Conservation (phyloP, 2,329 filamentous ascomycete species). For the Nothomitra cinnamomea region DNA sequence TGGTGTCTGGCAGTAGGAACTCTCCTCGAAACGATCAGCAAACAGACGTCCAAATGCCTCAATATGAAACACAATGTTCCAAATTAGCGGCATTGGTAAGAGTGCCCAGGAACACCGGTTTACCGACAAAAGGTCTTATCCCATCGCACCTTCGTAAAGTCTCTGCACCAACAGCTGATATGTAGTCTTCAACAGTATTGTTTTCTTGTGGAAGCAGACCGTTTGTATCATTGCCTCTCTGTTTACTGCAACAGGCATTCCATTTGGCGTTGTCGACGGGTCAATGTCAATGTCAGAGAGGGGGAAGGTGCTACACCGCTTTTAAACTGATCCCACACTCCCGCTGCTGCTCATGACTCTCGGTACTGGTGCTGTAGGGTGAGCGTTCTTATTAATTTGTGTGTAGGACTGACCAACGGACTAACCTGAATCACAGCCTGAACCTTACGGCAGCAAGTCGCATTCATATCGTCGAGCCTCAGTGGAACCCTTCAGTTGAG, state of each 20-base stretch:
- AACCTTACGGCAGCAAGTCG: slow-evolving; percentile 71
- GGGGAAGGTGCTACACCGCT: background rate
- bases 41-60: background rate
- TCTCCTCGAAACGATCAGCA: background rate
- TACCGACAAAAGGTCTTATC: background rate
- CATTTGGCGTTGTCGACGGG: slow-evolving; percentile 10
- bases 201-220: background rate
- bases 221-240: background rate
- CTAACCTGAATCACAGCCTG: slow-evolving; percentile 43
- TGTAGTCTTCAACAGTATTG: background rate
- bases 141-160: background rate
- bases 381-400: background rate
- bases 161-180: background rate
- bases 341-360: slow-evolving; percentile 12
- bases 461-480: slow-evolving; percentile 78
- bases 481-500: slow-evolving; percentile 69
- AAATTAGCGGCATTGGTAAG: background rate
- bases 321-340: background rate
- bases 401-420: slow-evolving; percentile 17
- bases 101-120: background rate
- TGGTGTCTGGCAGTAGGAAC: background rate
- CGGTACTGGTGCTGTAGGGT: slow-evolving; percentile 13
- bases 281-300: slow-evolving; percentile 9
- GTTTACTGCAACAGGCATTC: background rate
- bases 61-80: background rate